Evolutionary conservation across 805 yeast species (phyloP), one percentile per base, ranked within the genome.

Genomic region (Myxozyma udenii): DNA sequence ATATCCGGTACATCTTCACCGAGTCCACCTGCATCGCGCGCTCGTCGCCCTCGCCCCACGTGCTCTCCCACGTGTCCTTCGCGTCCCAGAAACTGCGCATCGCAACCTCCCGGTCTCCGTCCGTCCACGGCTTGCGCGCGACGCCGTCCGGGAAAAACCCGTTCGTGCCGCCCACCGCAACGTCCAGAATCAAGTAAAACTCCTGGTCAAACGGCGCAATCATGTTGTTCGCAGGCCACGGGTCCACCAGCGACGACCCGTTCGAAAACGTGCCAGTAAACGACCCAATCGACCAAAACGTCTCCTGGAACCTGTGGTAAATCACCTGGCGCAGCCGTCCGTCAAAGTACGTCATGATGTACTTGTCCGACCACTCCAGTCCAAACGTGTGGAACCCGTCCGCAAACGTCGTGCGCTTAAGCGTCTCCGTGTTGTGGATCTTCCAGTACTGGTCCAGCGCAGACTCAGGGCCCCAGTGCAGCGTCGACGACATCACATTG

Each of bases 91-190:
- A 54, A 18, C 44, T 40, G 19, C 14, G 25, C 52, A 47, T 50
- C 3, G 58, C 58, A 4, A 51, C 46, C 35, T 44, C 49, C 18
- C 57, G 33, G 19, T 46, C 48, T 35, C 38, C 51, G 30, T 54
- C 41, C n/a, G 25, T 46, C 58, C 58, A 54, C 12, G 58, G 58
- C 46, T 54, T 54, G 23, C 38, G 44, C 12, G 49, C 55, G 16
- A 40, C 41, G 35, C 40, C 38, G 30, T 54, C 58, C 4, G 47
- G 39, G 32, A 54, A 54, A 37, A 28, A 54, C 11, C 55, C 58
- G 35, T 54, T 54, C 6, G 52, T 50, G 33, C 58, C 58, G 24
- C 58, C 58, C 16, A 51, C 58, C 3, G 55, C 58, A 19, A 54
- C 58, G 42, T 54, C 50, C 19, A 54, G 21, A 24, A 54, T 54